Evolutionary conservation across 2,329 filamentous ascomycete species (phyloP).

Genomic region (Paecilomyces dactylethromorphus): DNA sequence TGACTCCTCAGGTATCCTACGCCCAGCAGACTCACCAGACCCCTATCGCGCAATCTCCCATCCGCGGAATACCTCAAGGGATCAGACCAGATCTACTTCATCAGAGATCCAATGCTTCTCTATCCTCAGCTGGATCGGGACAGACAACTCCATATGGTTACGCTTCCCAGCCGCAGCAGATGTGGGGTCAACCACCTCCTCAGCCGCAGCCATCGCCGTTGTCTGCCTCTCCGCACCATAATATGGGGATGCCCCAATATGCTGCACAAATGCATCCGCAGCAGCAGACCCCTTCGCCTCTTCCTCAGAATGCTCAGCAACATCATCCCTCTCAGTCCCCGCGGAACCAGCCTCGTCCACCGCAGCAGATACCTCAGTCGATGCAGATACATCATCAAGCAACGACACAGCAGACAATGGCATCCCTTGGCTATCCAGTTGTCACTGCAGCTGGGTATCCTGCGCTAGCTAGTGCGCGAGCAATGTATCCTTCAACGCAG

Average conservation of each 20-base stretch:
- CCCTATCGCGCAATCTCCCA: conserved; percentile 64
- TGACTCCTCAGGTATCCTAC: conserved; percentile 54
- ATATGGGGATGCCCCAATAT: conserved; percentile 33
- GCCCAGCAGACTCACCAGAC: conserved; percentile 66
- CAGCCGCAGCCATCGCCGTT: conserved; percentile 58
- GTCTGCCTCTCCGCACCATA: conserved; percentile 29
- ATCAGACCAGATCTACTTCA: conserved; percentile 58
- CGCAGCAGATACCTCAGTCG: conserved; percentile 30
- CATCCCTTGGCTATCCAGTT: conserved; percentile 30
- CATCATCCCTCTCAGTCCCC: conserved; percentile 37
- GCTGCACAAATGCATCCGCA: conserved; percentile 34
- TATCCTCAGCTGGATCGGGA: conserved; percentile 45
- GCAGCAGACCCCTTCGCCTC: conserved; percentile 32
- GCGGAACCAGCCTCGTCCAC: conserved; percentile 31
- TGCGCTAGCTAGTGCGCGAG: conserved; percentile 23
- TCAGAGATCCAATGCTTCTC: conserved; percentile 54
- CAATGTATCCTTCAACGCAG: conserved; percentile 32
- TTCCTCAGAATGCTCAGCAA: conserved; percentile 25
- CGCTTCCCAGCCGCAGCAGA: conserved; percentile 55
- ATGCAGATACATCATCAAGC: conserved; percentile 30
- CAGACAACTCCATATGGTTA: conserved; percentile 50
- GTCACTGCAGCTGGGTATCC: conserved; percentile 25
- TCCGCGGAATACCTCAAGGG: conserved; percentile 61
- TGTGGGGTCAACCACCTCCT: conserved; percentile 58
- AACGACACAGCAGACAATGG: conserved; percentile 27